Base-by-base conservation (phyloP, 495 filamentous ascomycete genomes). In the Hypoxylon cercidicola region DNA sequence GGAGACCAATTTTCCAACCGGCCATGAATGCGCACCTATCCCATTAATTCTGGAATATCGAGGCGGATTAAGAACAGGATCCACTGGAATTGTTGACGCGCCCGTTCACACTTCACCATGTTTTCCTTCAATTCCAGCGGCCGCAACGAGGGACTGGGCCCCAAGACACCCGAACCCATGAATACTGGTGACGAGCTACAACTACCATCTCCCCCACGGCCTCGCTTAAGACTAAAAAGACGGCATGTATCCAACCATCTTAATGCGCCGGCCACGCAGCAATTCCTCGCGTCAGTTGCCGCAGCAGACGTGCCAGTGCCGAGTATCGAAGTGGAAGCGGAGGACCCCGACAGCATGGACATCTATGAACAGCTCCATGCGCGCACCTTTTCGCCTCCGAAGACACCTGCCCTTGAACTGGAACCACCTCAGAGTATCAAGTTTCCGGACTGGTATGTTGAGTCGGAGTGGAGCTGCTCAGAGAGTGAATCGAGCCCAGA, bases 281-380 rank as follows among this genome's bases (percentile, higher is more conserved):
- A 85, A 20, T 86, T 86, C 56, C 75, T 86, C 3, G 83, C 81
- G 8, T 85, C 83, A 3, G 83, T 86, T 35, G 84, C 81, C 41
- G 82, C 84, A 32, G 84, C 83, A 55, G 81, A 83, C 68, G 70
- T 82, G n/a, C 80, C 82, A 28, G 79, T 85, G 25, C 83, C 83
- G 18, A 84, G 81, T 57, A 84, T 86, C 21, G 82, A 85, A 66
- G 71, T 77, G 11, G 67, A 74, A 11, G 63, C 52, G 11, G 65
- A 70, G 35, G 71, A 74, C 35, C 66, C 76, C 28, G 71, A 69
- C 51, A 75, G 73, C 46, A 63, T 72, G 67, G 67, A 61, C 37
- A 52, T 56, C 1, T 62, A 68, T 34, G 65, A 62, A 23, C 69
- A 69, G 9, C 49, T 76, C 1, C 66, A 75, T 23, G 65, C 71